Conservation (phyloP, 768 basidiomycete species). For the Cytidiella melzeri region DNA sequence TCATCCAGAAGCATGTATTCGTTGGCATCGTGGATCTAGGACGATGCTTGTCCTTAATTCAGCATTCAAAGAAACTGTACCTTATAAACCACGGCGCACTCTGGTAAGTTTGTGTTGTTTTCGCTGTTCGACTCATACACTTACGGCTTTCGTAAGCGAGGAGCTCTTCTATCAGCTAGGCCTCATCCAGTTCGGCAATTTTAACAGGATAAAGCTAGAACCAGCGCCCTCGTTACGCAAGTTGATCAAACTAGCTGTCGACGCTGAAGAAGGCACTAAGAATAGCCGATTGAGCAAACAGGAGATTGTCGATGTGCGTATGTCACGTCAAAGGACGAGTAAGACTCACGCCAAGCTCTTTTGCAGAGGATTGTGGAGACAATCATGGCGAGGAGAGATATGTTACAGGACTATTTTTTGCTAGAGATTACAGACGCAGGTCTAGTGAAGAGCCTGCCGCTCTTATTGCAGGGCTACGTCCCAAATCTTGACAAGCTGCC, state of each 20-base stretch:
- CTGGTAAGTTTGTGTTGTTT: constrained; percentile 48
- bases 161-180: constrained; percentile 95
- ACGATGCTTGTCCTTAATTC: constrained; percentile 74
- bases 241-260: constrained; percentile 74
- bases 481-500: constrained; percentile 91
- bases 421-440: constrained; percentile 64
- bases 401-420: constrained; percentile 92
- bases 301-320: constrained; percentile 65
- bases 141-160: constrained; percentile 59
- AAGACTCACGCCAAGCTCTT: not conserved
- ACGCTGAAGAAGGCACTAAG: constrained; percentile 50
- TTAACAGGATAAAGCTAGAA: constrained; percentile 69
- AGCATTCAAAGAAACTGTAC: constrained; percentile 84
- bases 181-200: constrained; percentile 84
- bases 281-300: constrained; percentile 48
- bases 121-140: not conserved
- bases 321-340: not conserved
- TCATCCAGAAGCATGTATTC: constrained; percentile 82
- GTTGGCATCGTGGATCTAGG: constrained; percentile 84
- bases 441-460: constrained; percentile 67
- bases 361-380: constrained; percentile 60
- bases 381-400: constrained; percentile 58
- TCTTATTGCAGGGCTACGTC: constrained; percentile 80
- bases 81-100: constrained; percentile 81
- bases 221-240: constrained; percentile 71